phyloP scores from a whole-genome alignment of 345 rosid species.

The Acer yangbiense region DNA sequence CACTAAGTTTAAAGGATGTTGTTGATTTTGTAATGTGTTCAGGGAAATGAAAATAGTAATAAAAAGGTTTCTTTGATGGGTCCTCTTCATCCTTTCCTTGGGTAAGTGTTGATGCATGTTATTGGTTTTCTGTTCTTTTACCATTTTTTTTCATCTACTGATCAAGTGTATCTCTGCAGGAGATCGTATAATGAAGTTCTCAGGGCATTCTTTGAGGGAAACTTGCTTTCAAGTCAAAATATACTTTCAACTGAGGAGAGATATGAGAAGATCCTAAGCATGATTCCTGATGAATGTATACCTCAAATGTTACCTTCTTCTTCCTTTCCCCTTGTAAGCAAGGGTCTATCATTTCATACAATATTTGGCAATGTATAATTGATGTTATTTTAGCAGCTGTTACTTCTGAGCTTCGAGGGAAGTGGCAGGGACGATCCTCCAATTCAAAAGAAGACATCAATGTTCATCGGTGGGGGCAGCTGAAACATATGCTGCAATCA shows the following conservation, averaged over 20 bases:
- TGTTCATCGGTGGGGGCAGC: conserved; percentile 75
- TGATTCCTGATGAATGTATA: conserved; percentile 86
- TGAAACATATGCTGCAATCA: conserved; percentile 66
- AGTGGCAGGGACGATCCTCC: conserved; percentile 72
- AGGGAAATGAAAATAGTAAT: conserved; percentile 87
- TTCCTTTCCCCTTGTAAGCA: not conserved
- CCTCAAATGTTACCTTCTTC: not conserved
- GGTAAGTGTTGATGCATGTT: conserved; percentile 47
- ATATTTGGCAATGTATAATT: conserved; percentile 22
- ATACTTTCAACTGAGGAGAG: conserved; percentile 71
- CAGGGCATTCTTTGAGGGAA: conserved; percentile 68
- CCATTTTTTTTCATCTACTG: conserved; percentile 14
- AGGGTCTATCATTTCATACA: conserved; percentile 5
- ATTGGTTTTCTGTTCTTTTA: not conserved
- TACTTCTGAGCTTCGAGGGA: conserved; percentile 78
- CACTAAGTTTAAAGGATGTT: conserved; percentile 8
- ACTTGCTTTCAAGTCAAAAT: conserved; percentile 63
- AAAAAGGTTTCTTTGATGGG: conserved; percentile 73
- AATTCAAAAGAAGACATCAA: conserved; percentile 70
- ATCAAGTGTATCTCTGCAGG: conserved; percentile 45
- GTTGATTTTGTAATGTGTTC: conserved; percentile 25
- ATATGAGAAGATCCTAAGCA: conserved; percentile 79
- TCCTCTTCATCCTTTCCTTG: conserved; percentile 88
- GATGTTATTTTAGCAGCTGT: conserved; percentile 44
- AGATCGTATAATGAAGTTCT: conserved; percentile 82